Percentiles rank a stretch among this genome's conserved stretches.
Evolutionary conservation across 1,284 basidiomycete species (phyloP).

Genomic region (Neonothopanus nambi): DNA sequence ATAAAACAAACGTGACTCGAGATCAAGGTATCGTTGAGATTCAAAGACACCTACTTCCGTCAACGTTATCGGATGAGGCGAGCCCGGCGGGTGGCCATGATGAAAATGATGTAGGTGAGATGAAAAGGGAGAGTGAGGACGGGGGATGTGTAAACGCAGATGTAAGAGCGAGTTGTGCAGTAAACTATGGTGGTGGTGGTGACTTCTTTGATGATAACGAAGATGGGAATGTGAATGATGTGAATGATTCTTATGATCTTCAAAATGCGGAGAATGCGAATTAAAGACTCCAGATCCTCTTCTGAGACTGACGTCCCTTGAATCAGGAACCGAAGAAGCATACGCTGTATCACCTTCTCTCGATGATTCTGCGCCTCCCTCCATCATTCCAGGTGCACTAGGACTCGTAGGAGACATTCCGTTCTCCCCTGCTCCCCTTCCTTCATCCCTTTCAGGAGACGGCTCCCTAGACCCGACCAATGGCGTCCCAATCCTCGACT

Average conservation of each 20-base stretch:
- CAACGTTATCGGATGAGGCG: background rate
- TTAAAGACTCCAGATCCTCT: slow-evolving; percentile 13
- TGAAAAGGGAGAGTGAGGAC: slow-evolving; percentile 29
- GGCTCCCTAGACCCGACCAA: slow-evolving; percentile 18
- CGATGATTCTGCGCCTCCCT: background rate
- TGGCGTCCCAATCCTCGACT: background rate
- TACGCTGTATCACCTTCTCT: background rate
- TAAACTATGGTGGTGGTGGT: slow-evolving; percentile 30
- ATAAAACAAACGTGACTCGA: slow-evolving; percentile 62
- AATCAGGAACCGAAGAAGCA: background rate
- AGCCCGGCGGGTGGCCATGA: slow-evolving; percentile 2
- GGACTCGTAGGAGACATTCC: too few species aligned
- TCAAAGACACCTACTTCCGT: slow-evolving; percentile 75
- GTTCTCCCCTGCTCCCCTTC: background rate
- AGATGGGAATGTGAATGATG: slow-evolving; percentile 19
- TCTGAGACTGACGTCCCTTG: too few species aligned
- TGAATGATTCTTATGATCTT: too few species aligned
- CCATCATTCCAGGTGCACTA: background rate
- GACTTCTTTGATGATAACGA: slow-evolving; percentile 16
- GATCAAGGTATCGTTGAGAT: slow-evolving; percentile 73
- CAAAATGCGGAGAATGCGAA: slow-evolving; percentile 21
- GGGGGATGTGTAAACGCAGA: too few species aligned
- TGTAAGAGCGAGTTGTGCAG: slow-evolving; percentile 31
- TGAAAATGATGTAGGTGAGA: slow-evolving; percentile 31
- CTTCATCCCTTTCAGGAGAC: background rate